These are phyloP conservation scores for Sphagnum tenellum DNA, from an alignment of 225 moss, liverwort and hornwort genomes.

Conservation along the genomic window DNA sequence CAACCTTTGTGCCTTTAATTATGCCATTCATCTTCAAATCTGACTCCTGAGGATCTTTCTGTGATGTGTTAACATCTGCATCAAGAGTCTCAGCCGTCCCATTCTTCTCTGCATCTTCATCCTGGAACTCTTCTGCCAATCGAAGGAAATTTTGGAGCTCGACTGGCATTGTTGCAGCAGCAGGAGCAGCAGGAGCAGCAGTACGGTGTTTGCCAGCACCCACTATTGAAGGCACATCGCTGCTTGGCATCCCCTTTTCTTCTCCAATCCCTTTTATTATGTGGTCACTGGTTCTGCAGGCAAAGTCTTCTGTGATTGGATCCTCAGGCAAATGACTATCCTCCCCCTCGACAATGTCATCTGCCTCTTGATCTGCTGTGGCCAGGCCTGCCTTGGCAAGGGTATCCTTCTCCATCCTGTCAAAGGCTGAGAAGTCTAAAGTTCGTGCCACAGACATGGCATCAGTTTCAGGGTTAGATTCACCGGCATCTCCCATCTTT, in stretches of 20 bases:
- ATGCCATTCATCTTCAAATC: slow-evolving; percentile 7
- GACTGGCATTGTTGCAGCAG: slow-evolving; percentile 7
- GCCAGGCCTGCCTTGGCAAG: slow-evolving; percentile 27
- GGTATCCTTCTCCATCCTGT: slow-evolving; percentile 5
- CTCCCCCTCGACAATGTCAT: slow-evolving; percentile 9
- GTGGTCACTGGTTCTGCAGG: slow-evolving; percentile 10
- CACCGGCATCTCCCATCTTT: slow-evolving; percentile 29
- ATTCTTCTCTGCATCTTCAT: slow-evolving; percentile 19
- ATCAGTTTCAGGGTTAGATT: slow-evolving; percentile 14
- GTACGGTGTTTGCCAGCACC: background rate
- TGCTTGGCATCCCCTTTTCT: slow-evolving; percentile 27
- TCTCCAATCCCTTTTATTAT: slow-evolving; percentile 38
- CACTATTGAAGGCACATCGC: slow-evolving; percentile 8
- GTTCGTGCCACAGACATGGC: slow-evolving; percentile 9
- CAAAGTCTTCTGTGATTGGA: slow-evolving; percentile 20
- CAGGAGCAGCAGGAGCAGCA: background rate
- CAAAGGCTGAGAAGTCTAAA: slow-evolving; percentile 8
- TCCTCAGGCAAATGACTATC: slow-evolving; percentile 18
- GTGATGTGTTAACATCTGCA: slow-evolving; percentile 16
- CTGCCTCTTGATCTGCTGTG: slow-evolving; percentile 20
- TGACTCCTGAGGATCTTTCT: slow-evolving; percentile 11
- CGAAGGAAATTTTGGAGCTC: slow-evolving; percentile 46
- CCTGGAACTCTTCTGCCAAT: slow-evolving; percentile 62
- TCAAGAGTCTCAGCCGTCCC: slow-evolving; percentile 18
- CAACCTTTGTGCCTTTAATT: slow-evolving; percentile 8